Conservation (phyloP, 495 filamentous ascomycete species). For the Aspergillus leporis region DNA sequence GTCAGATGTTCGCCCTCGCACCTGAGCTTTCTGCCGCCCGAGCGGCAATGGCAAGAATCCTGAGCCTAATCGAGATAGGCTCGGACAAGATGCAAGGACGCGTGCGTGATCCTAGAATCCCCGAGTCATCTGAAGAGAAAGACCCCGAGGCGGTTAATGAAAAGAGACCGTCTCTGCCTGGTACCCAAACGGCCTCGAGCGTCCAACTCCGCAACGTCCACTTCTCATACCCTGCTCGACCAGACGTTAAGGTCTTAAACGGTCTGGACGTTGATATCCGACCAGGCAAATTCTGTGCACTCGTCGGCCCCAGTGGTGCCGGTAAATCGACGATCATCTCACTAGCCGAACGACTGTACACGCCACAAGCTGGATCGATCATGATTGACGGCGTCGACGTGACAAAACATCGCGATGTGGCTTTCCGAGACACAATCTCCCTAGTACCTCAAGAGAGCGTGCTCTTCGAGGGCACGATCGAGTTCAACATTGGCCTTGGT, state of each 20-base stretch:
- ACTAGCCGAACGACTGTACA: slow-evolving; percentile 61
- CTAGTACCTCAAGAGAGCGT: slow-evolving; percentile 57
- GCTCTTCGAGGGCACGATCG: slow-evolving; percentile 53
- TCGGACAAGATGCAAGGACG: slow-evolving; percentile 35
- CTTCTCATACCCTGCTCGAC: slow-evolving; percentile 63
- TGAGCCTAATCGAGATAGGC: slow-evolving; percentile 50
- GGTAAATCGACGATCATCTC: slow-evolving; percentile 64
- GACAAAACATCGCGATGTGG: slow-evolving; percentile 25
- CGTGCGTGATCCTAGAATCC: slow-evolving; percentile 1
- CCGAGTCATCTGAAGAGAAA: slow-evolving; percentile 5
- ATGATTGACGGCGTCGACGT: slow-evolving; percentile 47
- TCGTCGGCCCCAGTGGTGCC: slow-evolving; percentile 61
- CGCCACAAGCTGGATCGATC: slow-evolving; percentile 41
- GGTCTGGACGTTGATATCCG: slow-evolving; percentile 54
- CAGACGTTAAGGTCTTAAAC: slow-evolving; percentile 52
- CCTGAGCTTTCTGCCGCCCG: slow-evolving; percentile 59
- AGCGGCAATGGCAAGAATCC: slow-evolving; percentile 45
- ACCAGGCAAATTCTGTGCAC: slow-evolving; percentile 58
- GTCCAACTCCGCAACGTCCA: slow-evolving; percentile 41
- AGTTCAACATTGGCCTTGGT: slow-evolving; percentile 54
- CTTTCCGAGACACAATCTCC: slow-evolving; percentile 51
- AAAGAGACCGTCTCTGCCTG: slow-evolving; percentile 23
- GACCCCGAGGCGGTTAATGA: slow-evolving; percentile 25
- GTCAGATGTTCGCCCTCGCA: slow-evolving; percentile 67
- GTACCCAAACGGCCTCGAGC: slow-evolving; percentile 32